A percentile compares a stretch with the other conserved stretches of the same genome.
Conservation (phyloP, 805 yeast genomes). For the Candida maris region DNA sequence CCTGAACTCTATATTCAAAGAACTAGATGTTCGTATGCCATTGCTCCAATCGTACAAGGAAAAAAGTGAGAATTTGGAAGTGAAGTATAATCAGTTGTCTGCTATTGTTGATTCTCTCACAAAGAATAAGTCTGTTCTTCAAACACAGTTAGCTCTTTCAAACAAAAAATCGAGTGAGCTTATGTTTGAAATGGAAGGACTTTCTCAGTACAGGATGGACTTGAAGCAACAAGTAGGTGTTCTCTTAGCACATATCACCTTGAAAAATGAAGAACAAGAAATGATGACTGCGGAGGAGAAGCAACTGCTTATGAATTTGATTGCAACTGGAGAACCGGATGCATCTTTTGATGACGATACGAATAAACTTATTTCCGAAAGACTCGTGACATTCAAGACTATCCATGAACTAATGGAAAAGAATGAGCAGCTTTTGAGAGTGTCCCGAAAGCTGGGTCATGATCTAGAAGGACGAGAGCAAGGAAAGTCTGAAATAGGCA, state of each 20-base stretch:
- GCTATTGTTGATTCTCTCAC: slow-evolving; percentile 51
- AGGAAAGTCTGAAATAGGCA: slow-evolving; percentile 48
- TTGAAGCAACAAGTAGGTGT: slow-evolving; percentile 79
- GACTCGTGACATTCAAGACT: slow-evolving; percentile 67
- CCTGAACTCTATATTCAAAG: slow-evolving; percentile 66
- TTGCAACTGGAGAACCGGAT: slow-evolving; percentile 25
- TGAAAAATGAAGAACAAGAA: slow-evolving; percentile 50
- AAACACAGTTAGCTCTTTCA: slow-evolving; percentile 20
- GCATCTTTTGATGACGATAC: slow-evolving; percentile 53
- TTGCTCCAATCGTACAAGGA: slow-evolving; percentile 62
- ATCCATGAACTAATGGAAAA: slow-evolving; percentile 66
- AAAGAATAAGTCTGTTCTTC: slow-evolving; percentile 35
- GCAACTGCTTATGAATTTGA: slow-evolving; percentile 55
- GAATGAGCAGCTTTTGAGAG: slow-evolving; percentile 66
- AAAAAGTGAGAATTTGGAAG: slow-evolving; percentile 53
- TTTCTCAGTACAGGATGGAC: slow-evolving; percentile 62
- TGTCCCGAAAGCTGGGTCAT: slow-evolving; percentile 68
- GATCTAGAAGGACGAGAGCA: slow-evolving; percentile 65
- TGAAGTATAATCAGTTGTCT: slow-evolving; percentile 52
- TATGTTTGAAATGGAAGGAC: slow-evolving; percentile 42
- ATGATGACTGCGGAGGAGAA: slow-evolving; percentile 66
- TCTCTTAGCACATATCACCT: slow-evolving; percentile 61
- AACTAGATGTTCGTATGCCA: slow-evolving; percentile 77
- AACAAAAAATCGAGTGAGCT: slow-evolving; percentile 37
- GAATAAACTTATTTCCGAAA: slow-evolving; percentile 63